These are phyloP conservation scores for Alternaria viburni DNA, from an alignment of 2,329 filamentous ascomycete genomes.

Conservation along the genomic window DNA sequence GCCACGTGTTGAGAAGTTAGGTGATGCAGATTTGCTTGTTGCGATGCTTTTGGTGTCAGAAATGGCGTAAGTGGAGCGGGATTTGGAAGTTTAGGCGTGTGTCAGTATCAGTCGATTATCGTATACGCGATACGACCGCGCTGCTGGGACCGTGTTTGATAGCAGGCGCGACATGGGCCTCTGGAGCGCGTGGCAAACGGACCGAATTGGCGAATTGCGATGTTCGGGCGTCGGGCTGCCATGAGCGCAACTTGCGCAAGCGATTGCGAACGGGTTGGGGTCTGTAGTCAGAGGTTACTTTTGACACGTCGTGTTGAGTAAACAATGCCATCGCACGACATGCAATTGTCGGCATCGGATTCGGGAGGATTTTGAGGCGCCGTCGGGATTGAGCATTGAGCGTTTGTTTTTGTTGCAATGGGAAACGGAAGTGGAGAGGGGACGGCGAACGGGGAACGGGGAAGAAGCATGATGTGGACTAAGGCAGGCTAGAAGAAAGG, in stretches of 20 bases:
- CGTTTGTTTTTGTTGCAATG: background rate
- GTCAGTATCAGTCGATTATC: background rate
- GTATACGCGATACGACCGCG: background rate
- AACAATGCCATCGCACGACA: background rate
- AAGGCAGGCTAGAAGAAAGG: background rate
- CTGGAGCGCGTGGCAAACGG: background rate
- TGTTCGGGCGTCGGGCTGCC: background rate
- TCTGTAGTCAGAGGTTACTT: background rate
- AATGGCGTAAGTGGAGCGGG: background rate
- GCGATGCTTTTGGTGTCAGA: constrained; percentile 9
- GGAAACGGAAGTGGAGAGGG: background rate
- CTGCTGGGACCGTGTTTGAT: background rate
- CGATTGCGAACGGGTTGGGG: background rate
- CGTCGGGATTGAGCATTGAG: background rate
- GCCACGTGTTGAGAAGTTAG: background rate
- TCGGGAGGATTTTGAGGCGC: background rate
- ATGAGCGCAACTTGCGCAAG: background rate
- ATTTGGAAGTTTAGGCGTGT: background rate
- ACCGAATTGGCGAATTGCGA: background rate
- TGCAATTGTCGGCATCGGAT: background rate
- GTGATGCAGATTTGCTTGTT: constrained; percentile 3
- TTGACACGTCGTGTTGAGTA: background rate
- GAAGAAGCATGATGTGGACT: background rate
- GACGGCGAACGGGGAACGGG: background rate
- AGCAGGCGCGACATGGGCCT: background rate